phyloP scores from a whole-genome alignment of 1,284 basidiomycete species.

The Fistulinella cinereoalba region DNA sequence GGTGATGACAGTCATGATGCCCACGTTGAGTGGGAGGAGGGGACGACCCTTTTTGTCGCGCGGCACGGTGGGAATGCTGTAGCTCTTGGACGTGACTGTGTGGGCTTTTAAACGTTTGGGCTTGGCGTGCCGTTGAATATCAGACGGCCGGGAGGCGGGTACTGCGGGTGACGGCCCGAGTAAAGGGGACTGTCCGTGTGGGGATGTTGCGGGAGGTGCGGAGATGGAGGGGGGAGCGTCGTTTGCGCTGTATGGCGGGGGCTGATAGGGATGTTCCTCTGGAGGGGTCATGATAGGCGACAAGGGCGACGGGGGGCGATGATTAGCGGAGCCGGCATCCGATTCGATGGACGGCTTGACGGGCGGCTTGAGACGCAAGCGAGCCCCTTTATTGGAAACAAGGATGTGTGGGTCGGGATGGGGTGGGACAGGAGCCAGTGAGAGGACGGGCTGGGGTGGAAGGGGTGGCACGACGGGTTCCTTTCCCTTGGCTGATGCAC shows the following conservation, averaged over 20 bases:
- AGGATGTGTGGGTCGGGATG: conserved; percentile 24
- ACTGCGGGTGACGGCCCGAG: conserved; percentile 19
- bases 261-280: conserved; percentile 28
- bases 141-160: conserved; percentile 36
- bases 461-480: conserved; percentile 30
- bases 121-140: conserved; percentile 49
- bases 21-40: conserved; percentile 70
- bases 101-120: conserved; percentile 76
- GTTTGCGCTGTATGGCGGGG: conserved; percentile 21
- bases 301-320: conserved; percentile 28
- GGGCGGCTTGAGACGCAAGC: conserved; percentile 41
- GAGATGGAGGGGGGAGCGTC: conserved; percentile 15
- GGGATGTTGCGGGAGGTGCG: conserved; percentile 9
- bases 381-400: conserved; percentile 43
- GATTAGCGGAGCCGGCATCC: conserved; percentile 13
- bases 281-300: conserved; percentile 31
- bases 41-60: conserved; percentile 65
- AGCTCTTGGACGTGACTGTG: conserved; percentile 70
- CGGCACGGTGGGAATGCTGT: conserved; percentile 71
- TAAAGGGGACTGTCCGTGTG: conserved; percentile 23
- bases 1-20: conserved; percentile 75
- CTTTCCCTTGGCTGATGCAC: conserved; percentile 37
- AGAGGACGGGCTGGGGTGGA: conserved; percentile 23
- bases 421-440: conserved; percentile 21
- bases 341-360: conserved; percentile 25